Percentiles rank a stretch among this genome's conserved stretches.
Conservation (phyloP, 768 basidiomycete genomes). For the Boletus speciosus region DNA sequence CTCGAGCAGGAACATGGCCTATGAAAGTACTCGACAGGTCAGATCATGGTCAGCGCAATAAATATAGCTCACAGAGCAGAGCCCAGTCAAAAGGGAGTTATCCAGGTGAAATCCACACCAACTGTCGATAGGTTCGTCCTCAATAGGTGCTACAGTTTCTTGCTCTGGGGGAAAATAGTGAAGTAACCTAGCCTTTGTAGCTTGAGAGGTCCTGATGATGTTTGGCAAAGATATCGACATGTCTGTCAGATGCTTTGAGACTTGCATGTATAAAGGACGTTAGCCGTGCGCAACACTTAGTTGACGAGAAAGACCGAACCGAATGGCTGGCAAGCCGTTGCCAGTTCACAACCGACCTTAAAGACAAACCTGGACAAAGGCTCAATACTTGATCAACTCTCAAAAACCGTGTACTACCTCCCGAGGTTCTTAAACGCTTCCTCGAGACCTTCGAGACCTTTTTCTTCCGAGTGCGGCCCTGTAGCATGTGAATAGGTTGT, state of each 20-base stretch:
- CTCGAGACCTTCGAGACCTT: slow-evolving; percentile 73
- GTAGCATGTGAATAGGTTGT: background rate
- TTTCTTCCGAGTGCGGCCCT: slow-evolving; percentile 66
- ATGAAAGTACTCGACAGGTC: slow-evolving; percentile 7
- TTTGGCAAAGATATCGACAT: slow-evolving; percentile 60
- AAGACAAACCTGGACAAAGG: slow-evolving; percentile 62
- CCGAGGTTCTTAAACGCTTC: slow-evolving; percentile 86
- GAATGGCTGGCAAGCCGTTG: slow-evolving; percentile 87
- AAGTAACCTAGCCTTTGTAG: slow-evolving; percentile 88
- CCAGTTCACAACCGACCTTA: slow-evolving; percentile 75
- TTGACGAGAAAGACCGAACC: slow-evolving; percentile 42
- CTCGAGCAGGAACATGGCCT: slow-evolving; percentile 83
- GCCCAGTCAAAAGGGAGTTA: slow-evolving; percentile 85
- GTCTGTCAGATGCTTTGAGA: slow-evolving; percentile 62
- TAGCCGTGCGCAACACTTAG: background rate
- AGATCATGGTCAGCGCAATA: background rate
- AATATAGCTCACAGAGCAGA: slow-evolving; percentile 67
- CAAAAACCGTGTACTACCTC: slow-evolving; percentile 36
- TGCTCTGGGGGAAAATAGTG: slow-evolving; percentile 86
- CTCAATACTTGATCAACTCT: slow-evolving; percentile 2
- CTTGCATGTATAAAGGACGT: slow-evolving; percentile 34
- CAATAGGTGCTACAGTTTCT: slow-evolving; percentile 33
- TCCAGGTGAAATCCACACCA: slow-evolving; percentile 97
- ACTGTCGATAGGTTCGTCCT: slow-evolving; percentile 72
- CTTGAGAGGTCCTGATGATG: slow-evolving; percentile 73